These are phyloP conservation scores for Pseudogymnoascus sp. DNA, from an alignment of 2,329 filamentous ascomycete species.

Conservation along the genomic window DNA sequence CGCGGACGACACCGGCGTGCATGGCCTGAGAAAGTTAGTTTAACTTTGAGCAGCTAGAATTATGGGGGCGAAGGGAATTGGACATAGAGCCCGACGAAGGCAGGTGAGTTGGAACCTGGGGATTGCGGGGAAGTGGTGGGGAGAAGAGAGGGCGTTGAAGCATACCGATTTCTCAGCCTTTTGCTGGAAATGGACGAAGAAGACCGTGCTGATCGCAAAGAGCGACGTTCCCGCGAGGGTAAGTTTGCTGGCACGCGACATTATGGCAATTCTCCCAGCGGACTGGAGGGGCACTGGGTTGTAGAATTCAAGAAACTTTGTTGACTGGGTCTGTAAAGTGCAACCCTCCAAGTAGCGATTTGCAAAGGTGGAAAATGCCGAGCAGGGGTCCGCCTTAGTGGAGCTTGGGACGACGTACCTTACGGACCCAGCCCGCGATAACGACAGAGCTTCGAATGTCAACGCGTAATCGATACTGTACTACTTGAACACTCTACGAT, in stretches of 20 bases:
- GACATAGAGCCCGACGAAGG: constrained; percentile 16
- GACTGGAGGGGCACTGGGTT: neutral
- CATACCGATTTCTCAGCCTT: constrained; percentile 72
- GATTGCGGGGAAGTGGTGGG: neutral
- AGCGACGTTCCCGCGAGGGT: constrained; percentile 72
- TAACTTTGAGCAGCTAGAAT: neutral
- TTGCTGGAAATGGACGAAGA: constrained; percentile 85
- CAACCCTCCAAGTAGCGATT: constrained; percentile 6
- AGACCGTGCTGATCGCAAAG: constrained; percentile 67
- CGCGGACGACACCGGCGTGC: constrained; percentile 88
- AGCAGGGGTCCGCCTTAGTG: constrained; percentile 19
- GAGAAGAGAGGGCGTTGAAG: constrained; percentile 15
- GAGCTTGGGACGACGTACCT: constrained; percentile 17
- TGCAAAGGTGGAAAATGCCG: constrained; percentile 19
- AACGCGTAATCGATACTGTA: constrained; percentile 17
- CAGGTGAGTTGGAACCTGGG: neutral
- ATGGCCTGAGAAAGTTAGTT: constrained; percentile 61
- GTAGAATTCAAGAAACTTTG: neutral
- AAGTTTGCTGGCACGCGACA: constrained; percentile 86
- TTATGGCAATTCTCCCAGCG: constrained; percentile 32
- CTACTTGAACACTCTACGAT: constrained; percentile 12
- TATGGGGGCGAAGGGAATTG: neutral
- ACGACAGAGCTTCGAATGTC: constrained; percentile 8
- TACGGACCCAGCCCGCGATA: constrained; percentile 4
- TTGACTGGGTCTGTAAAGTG: neutral